Evolutionary conservation across 768 basidiomycete genomes (phyloP), one percentile per base, ranked within the genome.

Genomic region (Russula emetica): DNA sequence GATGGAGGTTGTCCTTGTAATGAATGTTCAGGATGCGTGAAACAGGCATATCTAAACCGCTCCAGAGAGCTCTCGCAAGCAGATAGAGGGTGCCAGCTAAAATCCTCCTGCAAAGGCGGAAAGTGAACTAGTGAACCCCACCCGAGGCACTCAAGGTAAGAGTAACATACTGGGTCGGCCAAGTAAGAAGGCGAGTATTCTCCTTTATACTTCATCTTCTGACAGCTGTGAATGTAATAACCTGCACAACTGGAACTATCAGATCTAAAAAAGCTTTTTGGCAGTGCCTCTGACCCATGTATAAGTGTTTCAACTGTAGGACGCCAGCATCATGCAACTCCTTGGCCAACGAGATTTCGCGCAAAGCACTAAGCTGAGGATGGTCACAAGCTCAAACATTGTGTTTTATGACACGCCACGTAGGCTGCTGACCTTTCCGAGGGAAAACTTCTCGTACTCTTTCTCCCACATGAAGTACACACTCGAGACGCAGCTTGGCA

Each of bases 131-230:
- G 20, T n/a, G 6, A 36, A 54, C n/a, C 18, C 22, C 53, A 47
- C 30, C 36, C 32, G 54, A 34, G 7, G 53, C 18, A 22, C 20
- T 52, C 50, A 32, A 62, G 36, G 32, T 58, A 5, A 7, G 51
- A 16, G 38, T 28, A 5, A 69, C 80, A 69, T 67, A 94, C 91
- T 9, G 95, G 94, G 74, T 98, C 95, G 14, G 84, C 82, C 22
- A 98, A 80, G 67, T 83, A 92, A 3, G 95, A 97, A 0, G 96
- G 96, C 0, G 79, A 73, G 69, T 95, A 99, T 60, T 97, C 94
- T 32, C 87, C 94, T 71, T 99, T 99, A 76, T 99, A 98, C 60
- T 81, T 80, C 97, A 98, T 98, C 75, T 99, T 99, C 56, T 78
- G 83, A 71, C 95, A 98, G 2, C 90, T 85, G 69, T 97, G 83